Evolutionary conservation across 495 filamentous ascomycete genomes (phyloP).

Genomic region (Neurospora sp.): DNA sequence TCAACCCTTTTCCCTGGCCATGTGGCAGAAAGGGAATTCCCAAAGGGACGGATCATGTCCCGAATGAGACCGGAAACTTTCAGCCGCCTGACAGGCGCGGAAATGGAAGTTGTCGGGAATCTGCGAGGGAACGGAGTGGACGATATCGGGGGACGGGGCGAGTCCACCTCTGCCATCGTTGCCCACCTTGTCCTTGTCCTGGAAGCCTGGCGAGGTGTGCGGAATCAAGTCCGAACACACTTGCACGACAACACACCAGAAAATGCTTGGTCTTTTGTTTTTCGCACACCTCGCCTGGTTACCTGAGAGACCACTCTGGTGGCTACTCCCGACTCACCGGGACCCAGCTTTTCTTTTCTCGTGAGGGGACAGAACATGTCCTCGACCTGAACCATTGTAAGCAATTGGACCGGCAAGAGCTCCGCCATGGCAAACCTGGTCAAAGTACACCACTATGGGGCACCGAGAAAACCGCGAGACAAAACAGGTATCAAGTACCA

Average conservation of each 20-base stretch:
- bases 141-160: not conserved
- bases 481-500: not conserved
- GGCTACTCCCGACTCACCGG: no score
- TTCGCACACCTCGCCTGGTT: no score
- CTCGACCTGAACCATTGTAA: not conserved
- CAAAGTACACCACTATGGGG: not conserved
- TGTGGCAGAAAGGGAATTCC: not conserved
- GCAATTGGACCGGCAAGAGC: not conserved
- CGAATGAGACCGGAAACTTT: not conserved
- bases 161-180: not conserved
- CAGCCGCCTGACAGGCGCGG: not conserved
- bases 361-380: not conserved
- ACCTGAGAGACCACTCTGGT: no score
- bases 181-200: not conserved
- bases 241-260: no score
- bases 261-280: no score
- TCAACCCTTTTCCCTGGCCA: not conserved
- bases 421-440: not conserved
- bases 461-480: not conserved
- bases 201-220: not conserved
- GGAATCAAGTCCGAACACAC: no score
- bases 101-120: not conserved
- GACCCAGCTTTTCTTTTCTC: not conserved
- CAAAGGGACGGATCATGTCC: not conserved
- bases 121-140: not conserved